phyloP scores from a whole-genome alignment of 2,329 filamentous ascomycete species.

The Malbranchea zuffiana region DNA sequence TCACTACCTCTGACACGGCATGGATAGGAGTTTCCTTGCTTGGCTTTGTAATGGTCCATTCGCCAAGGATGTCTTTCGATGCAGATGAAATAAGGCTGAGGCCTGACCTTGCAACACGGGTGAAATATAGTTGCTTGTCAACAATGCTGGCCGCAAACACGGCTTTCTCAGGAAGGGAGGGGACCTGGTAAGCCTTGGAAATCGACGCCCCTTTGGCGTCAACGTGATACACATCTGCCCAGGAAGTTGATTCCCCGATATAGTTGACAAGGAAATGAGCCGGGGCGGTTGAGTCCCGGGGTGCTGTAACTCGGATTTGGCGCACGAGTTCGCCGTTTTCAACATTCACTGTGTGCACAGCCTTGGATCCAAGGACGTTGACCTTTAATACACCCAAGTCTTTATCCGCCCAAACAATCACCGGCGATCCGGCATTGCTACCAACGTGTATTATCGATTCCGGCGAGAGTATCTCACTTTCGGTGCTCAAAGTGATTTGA shows the following conservation, averaged over 20 bases:
- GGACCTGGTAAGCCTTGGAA: conserved; percentile 69
- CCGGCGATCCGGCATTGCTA: conserved; percentile 30
- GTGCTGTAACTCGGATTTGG: conserved; percentile 57
- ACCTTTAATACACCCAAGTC: conserved; percentile 34
- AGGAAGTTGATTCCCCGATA: conserved; percentile 57
- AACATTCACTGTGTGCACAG: conserved; percentile 29
- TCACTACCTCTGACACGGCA: conserved; percentile 70
- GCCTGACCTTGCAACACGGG: conserved; percentile 65
- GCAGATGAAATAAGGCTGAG: conserved; percentile 62
- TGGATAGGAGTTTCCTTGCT: conserved; percentile 46
- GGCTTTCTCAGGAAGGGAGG: conserved; percentile 57
- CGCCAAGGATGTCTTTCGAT: conserved; percentile 63
- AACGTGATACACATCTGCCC: conserved; percentile 78
- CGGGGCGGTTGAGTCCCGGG: conserved; percentile 57
- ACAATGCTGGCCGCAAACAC: conserved; percentile 68
- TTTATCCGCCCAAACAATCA: conserved; percentile 38
- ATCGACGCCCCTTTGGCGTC: conserved; percentile 58
- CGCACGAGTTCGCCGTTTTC: conserved; percentile 41
- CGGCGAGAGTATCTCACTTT: conserved; percentile 52
- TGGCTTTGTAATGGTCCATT: conserved; percentile 53
- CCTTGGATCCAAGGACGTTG: conserved; percentile 36
- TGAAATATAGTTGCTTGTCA: conserved; percentile 80
- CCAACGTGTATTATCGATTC: conserved; percentile 33
- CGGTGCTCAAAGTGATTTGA: conserved; percentile 61
- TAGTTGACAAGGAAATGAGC: conserved; percentile 81